A percentile compares a stretch with the other conserved stretches of the same genome.
Evolutionary conservation across 176 grass and related monocot species (phyloP).

Genomic region (Aegilops bicornis): DNA sequence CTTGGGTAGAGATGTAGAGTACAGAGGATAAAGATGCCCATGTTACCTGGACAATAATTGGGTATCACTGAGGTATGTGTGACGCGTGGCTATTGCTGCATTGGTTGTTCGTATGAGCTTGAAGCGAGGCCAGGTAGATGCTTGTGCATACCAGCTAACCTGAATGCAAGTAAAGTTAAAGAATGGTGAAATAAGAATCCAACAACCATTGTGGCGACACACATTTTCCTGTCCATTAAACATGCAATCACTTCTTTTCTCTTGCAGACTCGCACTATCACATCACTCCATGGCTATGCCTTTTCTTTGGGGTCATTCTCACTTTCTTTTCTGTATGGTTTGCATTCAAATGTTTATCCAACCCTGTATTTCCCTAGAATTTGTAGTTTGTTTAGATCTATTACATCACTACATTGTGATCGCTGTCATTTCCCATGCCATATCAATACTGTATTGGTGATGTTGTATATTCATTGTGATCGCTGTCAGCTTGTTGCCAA

Average conservation of each 20-base stretch:
- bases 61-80: neutral
- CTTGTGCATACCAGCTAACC: neutral
- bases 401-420: neutral
- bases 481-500: neutral
- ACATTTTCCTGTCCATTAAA: neutral
- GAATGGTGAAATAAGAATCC: neutral
- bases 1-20: neutral
- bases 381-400: neutral
- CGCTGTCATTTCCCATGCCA: neutral
- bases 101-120: neutral
- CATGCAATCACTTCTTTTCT: neutral
- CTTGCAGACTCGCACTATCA: neutral
- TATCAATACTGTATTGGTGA: neutral
- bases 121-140: neutral
- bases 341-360: neutral
- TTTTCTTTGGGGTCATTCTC: neutral
- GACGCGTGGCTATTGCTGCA: neutral
- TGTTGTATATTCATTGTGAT: neutral
- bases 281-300: neutral
- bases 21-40: neutral
- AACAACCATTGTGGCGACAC: neutral
- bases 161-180: neutral
- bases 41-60: neutral
- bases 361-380: neutral
- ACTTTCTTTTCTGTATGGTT: neutral